Conservation (phyloP, 768 basidiomycete genomes). For the Solioccasus polychromus region DNA sequence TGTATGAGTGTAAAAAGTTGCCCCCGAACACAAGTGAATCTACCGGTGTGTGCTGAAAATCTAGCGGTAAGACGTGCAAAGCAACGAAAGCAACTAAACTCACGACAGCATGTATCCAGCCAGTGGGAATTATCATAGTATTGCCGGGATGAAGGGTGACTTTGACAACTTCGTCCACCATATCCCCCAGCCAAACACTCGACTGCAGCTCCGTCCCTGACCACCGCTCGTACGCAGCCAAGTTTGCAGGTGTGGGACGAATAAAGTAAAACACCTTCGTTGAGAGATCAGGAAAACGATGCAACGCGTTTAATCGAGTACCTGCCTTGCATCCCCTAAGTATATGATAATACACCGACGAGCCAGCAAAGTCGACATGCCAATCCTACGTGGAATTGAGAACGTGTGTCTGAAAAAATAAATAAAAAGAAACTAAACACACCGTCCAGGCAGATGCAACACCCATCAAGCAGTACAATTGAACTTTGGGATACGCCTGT, state of each 20-base stretch:
- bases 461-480: constrained; percentile 96
- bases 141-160: constrained; percentile 75
- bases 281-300: background rate
- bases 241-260: constrained; percentile 78
- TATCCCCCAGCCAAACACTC: constrained; percentile 86
- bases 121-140: constrained; percentile 93
- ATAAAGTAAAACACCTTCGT: constrained; percentile 93
- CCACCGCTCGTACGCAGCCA: constrained; percentile 91
- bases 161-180: constrained; percentile 88
- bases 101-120: constrained; percentile 98
- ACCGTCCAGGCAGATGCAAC: constrained; percentile 94
- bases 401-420: background rate
- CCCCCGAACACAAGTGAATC: constrained; percentile 97
- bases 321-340: constrained; percentile 78
- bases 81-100: constrained; percentile 26
- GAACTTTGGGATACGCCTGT: constrained; percentile 86
- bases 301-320: background rate
- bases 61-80: constrained; percentile 1
- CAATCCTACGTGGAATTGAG: constrained; percentile 63
- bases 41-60: constrained; percentile 73
- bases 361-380: constrained; percentile 98
- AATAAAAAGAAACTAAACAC: constrained; percentile 33
- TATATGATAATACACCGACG: constrained; percentile 97
- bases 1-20: constrained; percentile 94
- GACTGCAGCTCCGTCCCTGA: constrained; percentile 90